phyloP scores from a whole-genome alignment of 2,329 filamentous ascomycete genomes.

The Penicillium concentricum region DNA sequence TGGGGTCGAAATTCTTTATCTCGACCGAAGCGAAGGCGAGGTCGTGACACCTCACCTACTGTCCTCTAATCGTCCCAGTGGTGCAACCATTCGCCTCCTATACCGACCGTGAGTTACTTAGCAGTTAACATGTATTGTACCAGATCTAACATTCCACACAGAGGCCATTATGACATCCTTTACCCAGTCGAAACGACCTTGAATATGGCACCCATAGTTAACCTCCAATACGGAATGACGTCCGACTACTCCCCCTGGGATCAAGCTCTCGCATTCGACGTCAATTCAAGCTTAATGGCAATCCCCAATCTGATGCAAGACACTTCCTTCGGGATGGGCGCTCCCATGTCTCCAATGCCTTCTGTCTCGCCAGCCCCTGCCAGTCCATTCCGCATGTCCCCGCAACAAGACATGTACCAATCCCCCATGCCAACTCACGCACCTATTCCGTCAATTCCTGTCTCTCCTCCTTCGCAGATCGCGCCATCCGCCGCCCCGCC shows the following conservation, averaged over 20 bases:
- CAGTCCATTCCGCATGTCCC: slow-evolving; percentile 32
- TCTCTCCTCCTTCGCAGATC: slow-evolving; percentile 29
- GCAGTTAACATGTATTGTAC: neutral
- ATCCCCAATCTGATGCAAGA: slow-evolving; percentile 43
- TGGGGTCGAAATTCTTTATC: slow-evolving; percentile 82
- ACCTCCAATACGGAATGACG: slow-evolving; percentile 43
- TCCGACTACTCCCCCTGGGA: slow-evolving; percentile 41
- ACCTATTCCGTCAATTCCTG: slow-evolving; percentile 21
- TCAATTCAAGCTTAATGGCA: slow-evolving; percentile 42
- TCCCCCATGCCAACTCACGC: slow-evolving; percentile 29
- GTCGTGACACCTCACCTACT: slow-evolving; percentile 60
- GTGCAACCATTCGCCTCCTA: slow-evolving; percentile 66
- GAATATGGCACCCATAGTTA: slow-evolving; percentile 41
- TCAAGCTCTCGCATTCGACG: slow-evolving; percentile 39
- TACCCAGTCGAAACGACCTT: slow-evolving; percentile 62
- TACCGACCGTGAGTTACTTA: slow-evolving; percentile 60
- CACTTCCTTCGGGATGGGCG: slow-evolving; percentile 30
- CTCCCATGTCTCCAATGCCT: slow-evolving; percentile 25
- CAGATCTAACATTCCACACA: slow-evolving; percentile 33
- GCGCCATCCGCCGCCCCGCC: slow-evolving; percentile 28
- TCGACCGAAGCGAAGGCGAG: slow-evolving; percentile 78
- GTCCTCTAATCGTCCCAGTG: slow-evolving; percentile 36
- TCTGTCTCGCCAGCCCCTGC: slow-evolving; percentile 32
- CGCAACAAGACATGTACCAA: slow-evolving; percentile 37
- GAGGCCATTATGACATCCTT: slow-evolving; percentile 90